phyloP scores from a whole-genome alignment of 768 basidiomycete genomes.

The Suillus fuscotomentosus region DNA sequence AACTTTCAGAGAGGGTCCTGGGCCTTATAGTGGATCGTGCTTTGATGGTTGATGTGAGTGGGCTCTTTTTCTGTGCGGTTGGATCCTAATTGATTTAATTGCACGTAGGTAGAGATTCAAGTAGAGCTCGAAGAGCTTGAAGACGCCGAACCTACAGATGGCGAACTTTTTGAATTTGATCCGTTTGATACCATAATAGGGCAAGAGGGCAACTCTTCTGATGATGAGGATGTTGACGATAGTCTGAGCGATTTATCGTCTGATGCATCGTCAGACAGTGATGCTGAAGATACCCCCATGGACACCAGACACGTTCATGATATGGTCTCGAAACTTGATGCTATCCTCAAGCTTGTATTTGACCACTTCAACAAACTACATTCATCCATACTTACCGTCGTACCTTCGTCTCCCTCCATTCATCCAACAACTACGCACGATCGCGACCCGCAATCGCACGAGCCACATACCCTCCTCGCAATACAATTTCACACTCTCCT shows the following conservation, averaged over 20 bases:
- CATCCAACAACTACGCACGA: conserved; percentile 24
- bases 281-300: conserved; percentile 34
- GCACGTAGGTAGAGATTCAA: conserved; percentile 88
- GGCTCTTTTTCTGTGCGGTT: background rate
- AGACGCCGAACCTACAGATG: conserved; percentile 54
- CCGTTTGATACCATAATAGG: conserved; percentile 83
- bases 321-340: conserved; percentile 92
- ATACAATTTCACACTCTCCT: conserved; percentile 85
- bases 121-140: conserved; percentile 93
- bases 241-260: conserved; percentile 77
- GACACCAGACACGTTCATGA: conserved; percentile 72
- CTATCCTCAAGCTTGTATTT: conserved; percentile 81
- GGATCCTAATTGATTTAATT: background rate
- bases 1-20: conserved; percentile 79
- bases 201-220: conserved; percentile 65
- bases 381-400: conserved; percentile 22
- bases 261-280: conserved; percentile 53
- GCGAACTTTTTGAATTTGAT: conserved; percentile 70
- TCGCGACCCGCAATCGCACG: conserved; percentile 24
- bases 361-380: conserved; percentile 71
- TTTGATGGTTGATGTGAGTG: conserved; percentile 89
- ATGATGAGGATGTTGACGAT: conserved; percentile 50
- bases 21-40: conserved; percentile 91
- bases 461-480: conserved; percentile 38
- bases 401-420: conserved; percentile 16